Evolutionary conservation across 108 stramenopile genomes (phyloP), one percentile per base, ranked within the genome.

Genomic region (Fragilaria radians): DNA sequence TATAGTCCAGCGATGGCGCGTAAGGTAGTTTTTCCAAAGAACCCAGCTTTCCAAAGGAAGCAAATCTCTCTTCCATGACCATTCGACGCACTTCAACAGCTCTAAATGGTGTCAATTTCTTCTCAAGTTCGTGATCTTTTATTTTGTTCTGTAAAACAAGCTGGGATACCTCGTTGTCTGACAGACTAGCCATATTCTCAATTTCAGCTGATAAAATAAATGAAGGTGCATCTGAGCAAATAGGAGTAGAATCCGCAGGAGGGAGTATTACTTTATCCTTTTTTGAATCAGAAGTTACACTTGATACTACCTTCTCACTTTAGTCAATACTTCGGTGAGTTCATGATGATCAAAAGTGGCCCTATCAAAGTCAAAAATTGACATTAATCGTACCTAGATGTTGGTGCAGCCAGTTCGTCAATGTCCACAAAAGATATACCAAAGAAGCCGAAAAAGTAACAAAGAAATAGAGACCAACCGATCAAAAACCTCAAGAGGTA

Each of bases 381-480:
- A n/a, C n/a, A n/a, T n/a, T n/a, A 42, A 11, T 14, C 36, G 7
- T 42, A 42, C 36, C 71, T 28, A 65, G 57, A 70, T 89, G 85
- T 34, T 18, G 34, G n/a, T 3, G 2, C 21, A 11, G 31, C 55
- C 1, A 57, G 32, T 34, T 57, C 55, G 1, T 57, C 55, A 2
- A 32, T 32, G 86, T 77, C 62, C 26, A 81, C 66, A 61, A 97
- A 97, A 28, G 77, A 82, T 32, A 97, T 89, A 32, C 96, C 96
- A 72, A 95, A 97, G 77, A 97, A 97, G 14, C 95, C 96, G 59
- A 97, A 95, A 64, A 97, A 97, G 81, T 95, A 97, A 61, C 82
- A 79, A 36, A 95, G 50, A 67, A 78, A 88, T 14, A 81, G 25
- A 48, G 71, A 73, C 91, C 94, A 95, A 28, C 82, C 72, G 19